Evolutionary conservation across 768 basidiomycete genomes (phyloP).

Genomic region (Phlebiopsis gigantea): DNA sequence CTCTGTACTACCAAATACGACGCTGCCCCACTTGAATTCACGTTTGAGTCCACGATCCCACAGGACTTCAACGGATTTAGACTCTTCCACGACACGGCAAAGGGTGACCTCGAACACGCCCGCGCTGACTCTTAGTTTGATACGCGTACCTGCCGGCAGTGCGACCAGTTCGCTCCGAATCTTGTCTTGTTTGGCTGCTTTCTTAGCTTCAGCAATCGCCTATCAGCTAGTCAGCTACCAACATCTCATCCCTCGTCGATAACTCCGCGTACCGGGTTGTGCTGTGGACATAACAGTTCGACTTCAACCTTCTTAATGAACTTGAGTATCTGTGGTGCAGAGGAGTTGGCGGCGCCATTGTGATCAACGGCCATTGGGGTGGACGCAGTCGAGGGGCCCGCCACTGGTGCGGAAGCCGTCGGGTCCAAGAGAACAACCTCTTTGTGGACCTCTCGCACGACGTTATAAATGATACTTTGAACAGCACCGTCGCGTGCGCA

Average conservation of each 20-base stretch:
- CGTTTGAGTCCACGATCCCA: conserved; percentile 73
- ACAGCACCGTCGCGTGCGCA: conserved; percentile 66
- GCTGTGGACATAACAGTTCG: conserved; percentile 76
- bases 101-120: conserved; percentile 87
- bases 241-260: background rate
- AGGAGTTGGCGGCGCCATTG: background rate
- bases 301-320: conserved; percentile 70
- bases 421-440: conserved; percentile 65
- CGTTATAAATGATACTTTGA: conserved; percentile 51
- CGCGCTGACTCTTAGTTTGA: conserved; percentile 80
- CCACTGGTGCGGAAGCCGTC: conserved; percentile 1
- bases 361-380: background rate
- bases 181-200: conserved; percentile 68
- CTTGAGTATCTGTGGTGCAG: conserved; percentile 42
- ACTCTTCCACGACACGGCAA: conserved; percentile 63
- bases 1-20: conserved; percentile 72
- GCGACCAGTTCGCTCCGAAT: conserved; percentile 66
- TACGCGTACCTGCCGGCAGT: conserved; percentile 63
- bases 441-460: conserved; percentile 72
- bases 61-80: conserved; percentile 67
- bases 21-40: conserved; percentile 80
- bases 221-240: conserved; percentile 24
- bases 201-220: conserved; percentile 72
- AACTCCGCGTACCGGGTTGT: conserved; percentile 73
- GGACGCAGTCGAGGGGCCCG: conserved; percentile 10